phyloP scores from a whole-genome alignment of 2,329 filamentous ascomycete genomes.

The Alternaria atra region DNA sequence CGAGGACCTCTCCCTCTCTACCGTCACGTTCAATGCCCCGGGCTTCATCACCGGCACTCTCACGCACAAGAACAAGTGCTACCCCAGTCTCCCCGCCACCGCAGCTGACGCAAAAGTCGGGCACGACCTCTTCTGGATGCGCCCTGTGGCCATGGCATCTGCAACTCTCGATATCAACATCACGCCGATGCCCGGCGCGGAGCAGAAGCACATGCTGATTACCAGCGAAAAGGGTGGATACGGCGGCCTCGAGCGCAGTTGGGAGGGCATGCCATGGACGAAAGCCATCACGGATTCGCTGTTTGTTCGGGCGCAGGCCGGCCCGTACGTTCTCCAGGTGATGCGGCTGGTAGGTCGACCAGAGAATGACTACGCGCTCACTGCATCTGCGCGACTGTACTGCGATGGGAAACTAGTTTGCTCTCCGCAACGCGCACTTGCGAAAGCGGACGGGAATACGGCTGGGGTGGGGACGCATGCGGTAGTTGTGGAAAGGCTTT shows the following conservation, averaged over 20 bases:
- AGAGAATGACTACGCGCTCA: constrained; percentile 5
- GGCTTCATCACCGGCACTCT: constrained; percentile 7
- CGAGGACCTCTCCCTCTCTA: constrained; percentile 7
- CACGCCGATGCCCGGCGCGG: not conserved
- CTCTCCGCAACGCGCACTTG: constrained; percentile 8
- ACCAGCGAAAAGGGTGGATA: constrained; percentile 7
- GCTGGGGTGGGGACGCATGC: not conserved
- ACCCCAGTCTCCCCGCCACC: constrained; percentile 5
- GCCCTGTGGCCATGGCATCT: constrained; percentile 7
- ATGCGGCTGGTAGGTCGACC: constrained; percentile 10
- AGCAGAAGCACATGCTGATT: constrained; percentile 8
- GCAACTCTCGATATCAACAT: constrained; percentile 5
- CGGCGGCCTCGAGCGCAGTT: constrained; percentile 10
- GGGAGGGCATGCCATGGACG: constrained; percentile 8
- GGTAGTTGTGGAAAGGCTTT: constrained; percentile 2
- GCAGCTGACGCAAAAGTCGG: constrained; percentile 6
- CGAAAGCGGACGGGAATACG: not conserved
- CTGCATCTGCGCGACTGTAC: constrained; percentile 9
- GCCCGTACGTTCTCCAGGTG: constrained; percentile 11
- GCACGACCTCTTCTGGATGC: constrained; percentile 9
- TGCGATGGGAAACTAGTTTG: constrained; percentile 10
- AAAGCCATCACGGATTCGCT: constrained; percentile 12
- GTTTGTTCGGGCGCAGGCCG: constrained; percentile 10
- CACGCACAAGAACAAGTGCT: constrained; percentile 7
- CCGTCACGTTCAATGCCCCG: constrained; percentile 13